Percentiles rank a stretch among this genome's conserved stretches.
Evolutionary conservation across 305 asterid genomes (phyloP).

Genomic region (Nicotiana rustica): DNA sequence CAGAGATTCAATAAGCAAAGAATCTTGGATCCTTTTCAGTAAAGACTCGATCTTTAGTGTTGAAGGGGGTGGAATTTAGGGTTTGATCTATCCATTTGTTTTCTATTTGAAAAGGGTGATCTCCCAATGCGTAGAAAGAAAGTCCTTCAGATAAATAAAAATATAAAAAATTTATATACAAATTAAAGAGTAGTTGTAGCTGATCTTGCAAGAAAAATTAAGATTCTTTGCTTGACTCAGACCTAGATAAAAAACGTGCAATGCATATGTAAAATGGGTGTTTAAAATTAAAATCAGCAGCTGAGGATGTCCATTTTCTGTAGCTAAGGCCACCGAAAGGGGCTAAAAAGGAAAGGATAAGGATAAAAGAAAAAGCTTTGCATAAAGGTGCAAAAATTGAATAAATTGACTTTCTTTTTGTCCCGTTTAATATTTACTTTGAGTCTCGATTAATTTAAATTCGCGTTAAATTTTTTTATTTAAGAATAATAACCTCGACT

Average conservation of each 20-base stretch:
- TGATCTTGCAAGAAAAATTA: constrained; percentile 7
- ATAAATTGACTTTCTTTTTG: not conserved
- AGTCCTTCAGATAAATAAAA: not conserved
- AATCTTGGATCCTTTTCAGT: constrained; percentile 32
- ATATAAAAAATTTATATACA: not conserved
- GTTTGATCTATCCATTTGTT: constrained; percentile 44
- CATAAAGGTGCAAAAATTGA: not conserved
- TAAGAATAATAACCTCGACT: too few species aligned
- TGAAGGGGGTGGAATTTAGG: constrained; percentile 45
- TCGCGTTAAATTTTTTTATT: too few species aligned
- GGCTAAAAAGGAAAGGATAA: constrained; percentile 7
- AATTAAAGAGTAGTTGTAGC: constrained; percentile 14
- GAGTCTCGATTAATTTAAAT: too few species aligned
- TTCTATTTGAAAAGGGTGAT: constrained; percentile 39
- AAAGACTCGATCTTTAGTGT: constrained; percentile 35
- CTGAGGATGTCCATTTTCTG: not conserved
- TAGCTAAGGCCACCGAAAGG: constrained; percentile 20
- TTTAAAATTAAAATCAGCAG: not conserved
- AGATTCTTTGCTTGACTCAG: constrained; percentile 17
- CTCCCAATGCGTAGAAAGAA: constrained; percentile 42
- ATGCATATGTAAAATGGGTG: constrained; percentile 3
- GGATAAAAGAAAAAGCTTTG: not conserved
- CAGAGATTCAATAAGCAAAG: constrained; percentile 41
- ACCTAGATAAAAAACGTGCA: not conserved
- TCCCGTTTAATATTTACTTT: too few species aligned